Evolutionary conservation across 768 basidiomycete genomes (phyloP).

Genomic region (Nidularia pulvinata): DNA sequence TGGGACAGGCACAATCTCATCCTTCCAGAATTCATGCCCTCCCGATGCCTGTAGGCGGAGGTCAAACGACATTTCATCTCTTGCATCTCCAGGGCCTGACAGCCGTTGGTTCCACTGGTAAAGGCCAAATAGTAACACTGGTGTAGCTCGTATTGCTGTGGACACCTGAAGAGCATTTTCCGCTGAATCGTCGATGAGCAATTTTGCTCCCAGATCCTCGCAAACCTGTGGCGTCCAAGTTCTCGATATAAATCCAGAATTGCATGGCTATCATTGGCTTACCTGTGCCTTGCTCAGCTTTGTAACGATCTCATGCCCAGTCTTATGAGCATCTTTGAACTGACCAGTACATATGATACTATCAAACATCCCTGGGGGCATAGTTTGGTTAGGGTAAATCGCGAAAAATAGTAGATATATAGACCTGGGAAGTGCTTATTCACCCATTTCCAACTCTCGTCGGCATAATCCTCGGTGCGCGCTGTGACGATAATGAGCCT

Average conservation of each 20-base stretch:
- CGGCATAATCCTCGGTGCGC: conserved; percentile 51
- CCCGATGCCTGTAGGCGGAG: conserved; percentile 43
- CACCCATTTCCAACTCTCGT: conserved; percentile 68
- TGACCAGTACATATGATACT: conserved; percentile 74
- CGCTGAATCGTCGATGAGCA: conserved; percentile 80
- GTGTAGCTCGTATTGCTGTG: conserved; percentile 43
- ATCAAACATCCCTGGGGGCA: conserved; percentile 43
- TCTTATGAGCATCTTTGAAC: conserved; percentile 54
- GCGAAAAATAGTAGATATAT: conserved; percentile 3
- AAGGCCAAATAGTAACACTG: conserved; percentile 72
- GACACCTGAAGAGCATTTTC: conserved; percentile 74
- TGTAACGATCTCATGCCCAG: conserved; percentile 42
- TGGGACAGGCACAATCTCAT: conserved; percentile 49
- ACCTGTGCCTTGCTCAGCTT: conserved; percentile 75
- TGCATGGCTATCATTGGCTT: conserved; percentile 5
- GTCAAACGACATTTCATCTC: conserved; percentile 55
- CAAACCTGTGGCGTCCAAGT: conserved; percentile 47
- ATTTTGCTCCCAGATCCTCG: conserved; percentile 54
- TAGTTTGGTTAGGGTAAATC: background rate
- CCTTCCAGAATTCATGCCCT: conserved; percentile 55
- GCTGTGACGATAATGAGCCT: conserved; percentile 77
- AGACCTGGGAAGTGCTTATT: conserved; percentile 62
- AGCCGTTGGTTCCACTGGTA: conserved; percentile 76
- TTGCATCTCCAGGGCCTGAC: conserved; percentile 40
- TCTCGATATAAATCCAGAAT: background rate